phyloP scores from a whole-genome alignment of 2,329 filamentous ascomycete genomes.

The Colletotrichum sp. region DNA sequence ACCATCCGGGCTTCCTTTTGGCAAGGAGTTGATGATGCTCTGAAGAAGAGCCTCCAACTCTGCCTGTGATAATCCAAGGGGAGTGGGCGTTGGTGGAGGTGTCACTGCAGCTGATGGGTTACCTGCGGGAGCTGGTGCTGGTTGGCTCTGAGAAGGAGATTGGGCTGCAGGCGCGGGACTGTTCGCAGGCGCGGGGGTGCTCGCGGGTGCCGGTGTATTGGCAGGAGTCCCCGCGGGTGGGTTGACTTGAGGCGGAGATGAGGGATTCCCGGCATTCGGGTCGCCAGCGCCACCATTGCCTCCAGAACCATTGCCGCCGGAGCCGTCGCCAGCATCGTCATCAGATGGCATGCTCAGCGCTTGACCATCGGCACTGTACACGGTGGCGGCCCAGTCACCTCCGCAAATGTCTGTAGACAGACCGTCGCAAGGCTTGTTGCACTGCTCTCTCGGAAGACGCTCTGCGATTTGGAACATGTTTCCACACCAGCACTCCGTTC shows the following conservation, averaged over 20 bases:
- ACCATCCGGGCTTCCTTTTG: background rate
- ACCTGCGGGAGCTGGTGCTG: background rate
- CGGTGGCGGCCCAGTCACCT: conserved; percentile 20
- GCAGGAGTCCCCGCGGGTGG: background rate
- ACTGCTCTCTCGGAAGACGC: conserved; percentile 11
- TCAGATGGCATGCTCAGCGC: conserved; percentile 5
- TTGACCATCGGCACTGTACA: conserved; percentile 19
- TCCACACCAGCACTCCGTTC: conserved; percentile 58
- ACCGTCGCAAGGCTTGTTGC: conserved; percentile 16
- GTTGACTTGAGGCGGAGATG: background rate
- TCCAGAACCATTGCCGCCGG: background rate
- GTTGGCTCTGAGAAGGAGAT: background rate
- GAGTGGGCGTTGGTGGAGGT: background rate
- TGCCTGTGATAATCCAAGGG: background rate
- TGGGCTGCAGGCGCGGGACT: background rate
- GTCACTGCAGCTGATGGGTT: background rate
- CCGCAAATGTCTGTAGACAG: conserved; percentile 14
- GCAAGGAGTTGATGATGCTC: conserved; percentile 12
- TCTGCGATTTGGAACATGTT: conserved; percentile 19
- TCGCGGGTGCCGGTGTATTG: background rate
- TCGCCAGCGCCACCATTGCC: background rate
- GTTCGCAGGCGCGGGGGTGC: background rate
- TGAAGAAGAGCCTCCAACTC: conserved; percentile 6
- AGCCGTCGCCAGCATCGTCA: background rate
- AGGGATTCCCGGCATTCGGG: background rate